phyloP scores from a whole-genome alignment of 2,329 filamentous ascomycete genomes.

The Aspergillus udagawae region DNA sequence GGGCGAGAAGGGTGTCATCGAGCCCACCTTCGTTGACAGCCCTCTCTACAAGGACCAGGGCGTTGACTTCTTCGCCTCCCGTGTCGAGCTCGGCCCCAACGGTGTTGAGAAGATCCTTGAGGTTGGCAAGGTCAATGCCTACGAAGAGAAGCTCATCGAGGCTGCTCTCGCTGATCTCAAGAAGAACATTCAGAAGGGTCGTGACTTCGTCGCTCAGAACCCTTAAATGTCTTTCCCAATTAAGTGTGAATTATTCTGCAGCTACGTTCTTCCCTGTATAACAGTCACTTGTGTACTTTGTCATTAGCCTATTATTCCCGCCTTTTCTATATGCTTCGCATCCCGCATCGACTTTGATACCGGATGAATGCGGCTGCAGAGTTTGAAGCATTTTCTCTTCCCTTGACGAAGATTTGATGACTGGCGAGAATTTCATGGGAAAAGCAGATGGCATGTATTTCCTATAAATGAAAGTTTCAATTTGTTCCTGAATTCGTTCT shows the following conservation, averaged over 20 bases:
- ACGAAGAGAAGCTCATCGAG: constrained; percentile 87
- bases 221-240: constrained; percentile 35
- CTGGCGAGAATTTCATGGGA: constrained; percentile 1
- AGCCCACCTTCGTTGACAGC: constrained; percentile 96
- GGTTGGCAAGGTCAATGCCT: constrained; percentile 75
- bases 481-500: neutral
- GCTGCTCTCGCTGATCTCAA: constrained; percentile 66
- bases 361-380: constrained; percentile 20
- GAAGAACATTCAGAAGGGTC: constrained; percentile 83
- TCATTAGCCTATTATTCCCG: constrained; percentile 13
- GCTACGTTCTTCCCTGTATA: constrained; percentile 26
- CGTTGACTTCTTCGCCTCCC: constrained; percentile 93
- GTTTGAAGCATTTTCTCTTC: constrained; percentile 1
- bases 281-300: constrained; percentile 15
- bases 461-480: constrained; percentile 2
- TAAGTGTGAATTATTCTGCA: constrained; percentile 10
- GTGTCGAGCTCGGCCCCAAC: constrained; percentile 91
- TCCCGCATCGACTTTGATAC: constrained; percentile 18
- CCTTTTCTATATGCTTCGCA: constrained; percentile 9
- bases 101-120: constrained; percentile 92
- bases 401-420: neutral
- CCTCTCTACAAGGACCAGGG: constrained; percentile 98
- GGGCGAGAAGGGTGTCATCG: constrained; percentile 90
- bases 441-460: constrained; percentile 6
- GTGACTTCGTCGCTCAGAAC: constrained; percentile 61